Conservation (phyloP, 495 filamentous ascomycete species). For the Annulohypoxylon moriforme region DNA sequence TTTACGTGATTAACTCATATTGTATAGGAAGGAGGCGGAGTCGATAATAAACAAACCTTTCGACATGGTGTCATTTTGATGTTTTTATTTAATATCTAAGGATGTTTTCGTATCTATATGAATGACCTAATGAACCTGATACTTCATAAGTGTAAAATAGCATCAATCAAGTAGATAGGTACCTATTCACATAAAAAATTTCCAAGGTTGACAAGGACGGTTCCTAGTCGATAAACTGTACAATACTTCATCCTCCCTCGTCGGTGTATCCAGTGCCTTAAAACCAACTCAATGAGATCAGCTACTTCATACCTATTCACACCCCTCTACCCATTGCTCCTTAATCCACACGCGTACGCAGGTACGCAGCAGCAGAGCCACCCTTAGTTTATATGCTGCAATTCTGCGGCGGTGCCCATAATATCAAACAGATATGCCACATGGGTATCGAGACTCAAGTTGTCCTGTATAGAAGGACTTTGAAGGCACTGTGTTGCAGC, state of each 20-base stretch:
- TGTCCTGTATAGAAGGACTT: neutral
- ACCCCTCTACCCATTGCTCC: neutral
- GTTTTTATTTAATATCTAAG: too few species aligned
- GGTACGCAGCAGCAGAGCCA: neutral
- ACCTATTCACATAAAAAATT: too few species aligned
- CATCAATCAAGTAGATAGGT: too few species aligned
- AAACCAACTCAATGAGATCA: neutral
- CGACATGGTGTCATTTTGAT: too few species aligned
- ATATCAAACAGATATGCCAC: neutral
- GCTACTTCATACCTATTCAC: neutral
- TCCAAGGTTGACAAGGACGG: neutral
- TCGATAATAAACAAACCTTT: too few species aligned
- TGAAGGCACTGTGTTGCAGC: too few species aligned
- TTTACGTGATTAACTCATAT: too few species aligned
- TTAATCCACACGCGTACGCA: neutral
- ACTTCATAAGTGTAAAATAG: too few species aligned
- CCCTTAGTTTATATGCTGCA: too few species aligned
- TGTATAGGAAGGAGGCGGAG: neutral
- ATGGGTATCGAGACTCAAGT: neutral
- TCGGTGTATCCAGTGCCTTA: neutral
- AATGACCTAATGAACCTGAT: too few species aligned
- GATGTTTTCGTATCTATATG: too few species aligned
- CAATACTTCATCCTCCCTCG: neutral
- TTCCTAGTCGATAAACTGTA: neutral
- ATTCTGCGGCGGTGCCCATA: neutral